Percentiles rank a stretch among this genome's conserved stretches.
Evolutionary conservation across 495 filamentous ascomycete species (phyloP).

Genomic region (Trichoderma asperelloides): DNA sequence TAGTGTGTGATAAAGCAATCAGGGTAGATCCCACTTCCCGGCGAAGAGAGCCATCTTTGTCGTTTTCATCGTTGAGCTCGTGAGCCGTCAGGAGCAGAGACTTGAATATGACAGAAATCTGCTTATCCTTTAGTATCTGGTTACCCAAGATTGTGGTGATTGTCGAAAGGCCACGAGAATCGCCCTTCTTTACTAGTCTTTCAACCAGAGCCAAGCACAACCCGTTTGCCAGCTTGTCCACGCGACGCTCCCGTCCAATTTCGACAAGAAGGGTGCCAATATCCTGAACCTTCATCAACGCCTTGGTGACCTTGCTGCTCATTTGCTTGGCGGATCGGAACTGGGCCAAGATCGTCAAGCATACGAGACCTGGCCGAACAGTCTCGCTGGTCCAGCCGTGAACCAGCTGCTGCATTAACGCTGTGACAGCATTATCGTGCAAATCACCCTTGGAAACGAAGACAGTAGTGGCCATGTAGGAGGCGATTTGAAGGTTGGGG

Average conservation of each 20-base stretch:
- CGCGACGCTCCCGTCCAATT: slow-evolving; percentile 53
- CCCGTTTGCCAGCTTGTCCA: slow-evolving; percentile 67
- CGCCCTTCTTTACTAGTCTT: slow-evolving; percentile 52
- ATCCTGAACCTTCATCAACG: slow-evolving; percentile 54
- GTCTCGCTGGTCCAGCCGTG: slow-evolving; percentile 66
- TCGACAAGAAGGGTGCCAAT: slow-evolving; percentile 49
- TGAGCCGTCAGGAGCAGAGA: slow-evolving; percentile 51
- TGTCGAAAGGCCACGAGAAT: slow-evolving; percentile 43
- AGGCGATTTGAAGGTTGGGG: slow-evolving; percentile 69
- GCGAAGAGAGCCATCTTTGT: slow-evolving; percentile 43
- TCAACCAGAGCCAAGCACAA: slow-evolving; percentile 58
- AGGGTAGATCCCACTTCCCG: slow-evolving; percentile 55
- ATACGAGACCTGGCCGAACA: slow-evolving; percentile 63
- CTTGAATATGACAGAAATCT: slow-evolving; percentile 52
- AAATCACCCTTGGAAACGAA: slow-evolving; percentile 72
- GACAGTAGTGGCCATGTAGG: slow-evolving; percentile 82
- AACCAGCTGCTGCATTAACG: slow-evolving; percentile 79
- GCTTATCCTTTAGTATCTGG: slow-evolving; percentile 51
- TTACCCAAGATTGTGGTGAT: slow-evolving; percentile 53
- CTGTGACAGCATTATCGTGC: slow-evolving; percentile 61
- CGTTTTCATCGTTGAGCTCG: slow-evolving; percentile 37
- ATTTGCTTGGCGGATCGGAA: slow-evolving; percentile 58
- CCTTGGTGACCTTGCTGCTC: slow-evolving; percentile 58
- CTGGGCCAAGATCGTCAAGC: slow-evolving; percentile 70
- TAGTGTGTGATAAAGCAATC: slow-evolving; percentile 48